A percentile compares a stretch with the other conserved stretches of the same genome.
These are phyloP conservation scores for Lentinula lateritia DNA, from an alignment of 768 basidiomycete species.

Conservation along the genomic window DNA sequence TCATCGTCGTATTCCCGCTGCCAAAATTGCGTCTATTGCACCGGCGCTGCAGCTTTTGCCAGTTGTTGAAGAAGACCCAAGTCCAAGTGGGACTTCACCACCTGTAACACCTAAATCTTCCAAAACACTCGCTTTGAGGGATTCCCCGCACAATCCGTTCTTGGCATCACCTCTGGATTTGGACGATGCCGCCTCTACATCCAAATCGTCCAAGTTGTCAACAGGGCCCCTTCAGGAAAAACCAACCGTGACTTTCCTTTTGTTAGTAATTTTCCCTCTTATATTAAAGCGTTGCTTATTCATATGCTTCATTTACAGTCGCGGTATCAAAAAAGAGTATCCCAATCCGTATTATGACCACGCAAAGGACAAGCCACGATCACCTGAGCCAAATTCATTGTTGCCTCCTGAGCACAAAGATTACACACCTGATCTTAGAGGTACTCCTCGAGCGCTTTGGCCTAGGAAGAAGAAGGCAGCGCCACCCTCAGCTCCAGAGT, in stretches of 20 bases:
- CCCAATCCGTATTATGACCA: slow-evolving; percentile 38
- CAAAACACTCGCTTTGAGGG: slow-evolving; percentile 24
- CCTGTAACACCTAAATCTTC: slow-evolving; percentile 12
- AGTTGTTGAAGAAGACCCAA: background rate
- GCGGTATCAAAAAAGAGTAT: slow-evolving; percentile 39
- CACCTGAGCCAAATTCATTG: slow-evolving; percentile 25
- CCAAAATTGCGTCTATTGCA: slow-evolving; percentile 1
- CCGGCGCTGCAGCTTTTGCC: background rate
- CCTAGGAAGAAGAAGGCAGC: slow-evolving; percentile 1
- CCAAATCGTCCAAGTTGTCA: slow-evolving; percentile 7
- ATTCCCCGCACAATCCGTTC: slow-evolving; percentile 51
- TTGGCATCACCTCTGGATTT: slow-evolving; percentile 17
- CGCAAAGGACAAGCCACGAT: background rate
- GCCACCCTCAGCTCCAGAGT: background rate
- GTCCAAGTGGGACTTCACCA: background rate
- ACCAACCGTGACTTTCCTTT: slow-evolving; percentile 43
- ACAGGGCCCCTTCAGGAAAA: slow-evolving; percentile 25
- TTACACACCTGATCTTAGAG: slow-evolving; percentile 27
- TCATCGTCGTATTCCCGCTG: background rate
- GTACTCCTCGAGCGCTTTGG: background rate
- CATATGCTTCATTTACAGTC: slow-evolving; percentile 26
- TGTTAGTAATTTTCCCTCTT: slow-evolving; percentile 28
- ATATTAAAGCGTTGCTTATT: background rate
- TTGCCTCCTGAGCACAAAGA: slow-evolving; percentile 42
- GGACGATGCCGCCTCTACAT: slow-evolving; percentile 7